Conservation (phyloP, 2,329 filamentous ascomycete genomes). For the Aspergillus brunneoviolaceus region DNA sequence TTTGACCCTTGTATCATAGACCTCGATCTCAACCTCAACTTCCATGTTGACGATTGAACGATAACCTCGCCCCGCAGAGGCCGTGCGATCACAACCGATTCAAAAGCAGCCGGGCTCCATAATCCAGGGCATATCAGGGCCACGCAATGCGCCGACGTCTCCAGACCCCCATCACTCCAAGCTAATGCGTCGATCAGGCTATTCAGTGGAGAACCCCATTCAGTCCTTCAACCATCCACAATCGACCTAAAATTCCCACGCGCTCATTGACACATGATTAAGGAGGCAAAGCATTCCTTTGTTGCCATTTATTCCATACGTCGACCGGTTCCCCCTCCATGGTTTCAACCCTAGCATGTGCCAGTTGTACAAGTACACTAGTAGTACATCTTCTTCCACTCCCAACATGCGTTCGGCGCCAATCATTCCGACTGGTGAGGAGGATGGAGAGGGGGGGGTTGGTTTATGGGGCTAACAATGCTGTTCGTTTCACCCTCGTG, state of each 20-base stretch:
- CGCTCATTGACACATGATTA: background rate
- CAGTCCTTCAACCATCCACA: too few species aligned
- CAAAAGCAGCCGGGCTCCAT: background rate
- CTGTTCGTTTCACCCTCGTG: background rate
- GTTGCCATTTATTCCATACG: background rate
- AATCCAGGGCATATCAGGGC: background rate
- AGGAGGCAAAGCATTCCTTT: background rate
- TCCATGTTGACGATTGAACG: too few species aligned
- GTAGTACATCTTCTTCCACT: background rate
- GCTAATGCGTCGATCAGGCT: constrained; percentile 2
- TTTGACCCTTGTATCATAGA: too few species aligned
- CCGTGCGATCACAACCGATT: background rate
- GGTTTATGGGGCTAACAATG: background rate
- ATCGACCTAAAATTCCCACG: too few species aligned
- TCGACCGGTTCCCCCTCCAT: background rate
- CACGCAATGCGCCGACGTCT: constrained; percentile 8
- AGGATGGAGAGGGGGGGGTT: background rate
- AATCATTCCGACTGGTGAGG: background rate
- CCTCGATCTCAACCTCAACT: too few species aligned
- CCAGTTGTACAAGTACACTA: background rate
- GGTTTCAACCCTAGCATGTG: background rate
- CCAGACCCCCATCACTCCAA: background rate
- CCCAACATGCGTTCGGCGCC: background rate
- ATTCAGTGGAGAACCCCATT: background rate
- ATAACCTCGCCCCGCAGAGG: background rate